These are phyloP conservation scores for Jaltomata sinuosa DNA, from an alignment of 257 asterid genomes.

Conservation along the genomic window DNA sequence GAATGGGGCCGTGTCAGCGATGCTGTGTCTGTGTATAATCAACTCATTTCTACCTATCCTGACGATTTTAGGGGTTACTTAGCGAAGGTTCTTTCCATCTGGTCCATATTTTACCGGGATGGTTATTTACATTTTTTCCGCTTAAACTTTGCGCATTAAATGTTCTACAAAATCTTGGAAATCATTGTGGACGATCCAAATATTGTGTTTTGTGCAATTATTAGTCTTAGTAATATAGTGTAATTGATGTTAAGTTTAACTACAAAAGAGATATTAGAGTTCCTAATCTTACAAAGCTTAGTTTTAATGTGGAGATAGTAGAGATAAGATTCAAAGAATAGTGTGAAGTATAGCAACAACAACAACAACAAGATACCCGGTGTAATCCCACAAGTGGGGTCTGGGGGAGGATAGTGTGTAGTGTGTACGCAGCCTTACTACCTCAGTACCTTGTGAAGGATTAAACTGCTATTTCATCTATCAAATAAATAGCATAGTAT, in stretches of 20 bases:
- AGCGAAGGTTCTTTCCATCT: slow-evolving; percentile 60
- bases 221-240: not conserved
- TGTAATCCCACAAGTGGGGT: not conserved
- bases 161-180: not conserved
- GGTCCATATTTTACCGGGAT: not conserved
- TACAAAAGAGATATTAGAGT: not conserved
- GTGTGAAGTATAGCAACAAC: not conserved
- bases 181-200: not conserved
- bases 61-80: slow-evolving; percentile 93
- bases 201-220: not conserved
- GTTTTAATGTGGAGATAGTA: not conserved
- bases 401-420: not conserved
- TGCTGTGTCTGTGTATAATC: slow-evolving; percentile 79
- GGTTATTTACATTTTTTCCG: not conserved
- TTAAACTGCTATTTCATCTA: not conserved
- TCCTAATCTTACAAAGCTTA: not conserved
- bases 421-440: not conserved
- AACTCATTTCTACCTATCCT: slow-evolving; percentile 71
- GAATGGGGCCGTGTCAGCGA: slow-evolving; percentile 96
- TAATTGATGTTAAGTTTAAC: not conserved
- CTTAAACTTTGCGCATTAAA: not conserved
- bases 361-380: not conserved
- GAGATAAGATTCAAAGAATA: not conserved
- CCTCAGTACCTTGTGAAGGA: not conserved
- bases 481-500: not conserved